phyloP scores from a whole-genome alignment of 495 filamentous ascomycete genomes.

The Talaromyces liani region DNA sequence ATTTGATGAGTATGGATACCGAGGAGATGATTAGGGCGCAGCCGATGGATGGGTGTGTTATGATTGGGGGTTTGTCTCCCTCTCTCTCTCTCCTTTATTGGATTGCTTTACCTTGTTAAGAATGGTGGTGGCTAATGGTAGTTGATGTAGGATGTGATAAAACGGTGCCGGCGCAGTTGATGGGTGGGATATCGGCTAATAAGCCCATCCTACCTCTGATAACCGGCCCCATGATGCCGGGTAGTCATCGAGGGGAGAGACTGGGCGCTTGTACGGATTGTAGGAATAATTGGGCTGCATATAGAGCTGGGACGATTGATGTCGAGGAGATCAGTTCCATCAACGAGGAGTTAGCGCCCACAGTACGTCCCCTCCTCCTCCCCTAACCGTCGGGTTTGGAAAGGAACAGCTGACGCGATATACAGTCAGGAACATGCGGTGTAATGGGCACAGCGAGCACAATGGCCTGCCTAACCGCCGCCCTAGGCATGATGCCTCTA shows the following conservation, averaged over 20 bases:
- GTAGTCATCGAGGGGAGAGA: slow-evolving; percentile 47
- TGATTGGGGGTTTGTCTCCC: slow-evolving; percentile 48
- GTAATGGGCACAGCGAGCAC: slow-evolving; percentile 67
- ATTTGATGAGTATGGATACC: slow-evolving; percentile 66
- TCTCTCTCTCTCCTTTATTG: neutral
- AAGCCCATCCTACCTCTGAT: slow-evolving; percentile 57
- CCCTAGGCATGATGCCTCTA: slow-evolving; percentile 57
- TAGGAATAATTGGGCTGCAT: slow-evolving; percentile 60
- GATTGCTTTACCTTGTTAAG: neutral
- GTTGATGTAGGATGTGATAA: slow-evolving; percentile 53
- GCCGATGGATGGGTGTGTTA: slow-evolving; percentile 54
- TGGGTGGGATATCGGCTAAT: slow-evolving; percentile 64
- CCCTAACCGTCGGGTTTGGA: no score
- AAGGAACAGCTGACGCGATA: neutral
- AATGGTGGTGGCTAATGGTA: neutral
- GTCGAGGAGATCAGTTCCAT: slow-evolving; percentile 58
- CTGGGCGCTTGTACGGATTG: slow-evolving; percentile 65
- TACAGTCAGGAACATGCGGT: slow-evolving; percentile 56
- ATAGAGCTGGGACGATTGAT: slow-evolving; percentile 50
- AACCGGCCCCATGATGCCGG: slow-evolving; percentile 63
- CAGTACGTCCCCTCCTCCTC: slow-evolving; percentile 24
- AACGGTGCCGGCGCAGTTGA: slow-evolving; percentile 59
- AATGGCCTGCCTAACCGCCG: slow-evolving; percentile 60
- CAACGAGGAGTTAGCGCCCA: slow-evolving; percentile 62
- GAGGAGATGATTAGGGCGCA: slow-evolving; percentile 65